phyloP scores from a whole-genome alignment of 2,329 filamentous ascomycete genomes.

The Hansfordia pulvinata region DNA sequence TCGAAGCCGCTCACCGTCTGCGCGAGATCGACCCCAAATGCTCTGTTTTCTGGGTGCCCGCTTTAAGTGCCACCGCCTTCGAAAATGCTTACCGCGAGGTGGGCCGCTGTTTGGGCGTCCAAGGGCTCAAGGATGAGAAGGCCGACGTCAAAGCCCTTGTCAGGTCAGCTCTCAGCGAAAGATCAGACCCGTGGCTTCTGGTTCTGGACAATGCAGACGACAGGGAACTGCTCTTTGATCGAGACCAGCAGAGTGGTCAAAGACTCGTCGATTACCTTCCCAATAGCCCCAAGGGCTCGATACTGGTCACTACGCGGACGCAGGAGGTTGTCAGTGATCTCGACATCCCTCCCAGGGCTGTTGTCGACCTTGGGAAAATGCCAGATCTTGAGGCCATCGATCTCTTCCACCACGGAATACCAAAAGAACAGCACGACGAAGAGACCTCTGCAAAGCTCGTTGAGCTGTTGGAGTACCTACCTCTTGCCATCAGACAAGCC shows the following conservation, averaged over 20 bases:
- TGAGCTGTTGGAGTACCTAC: conserved; percentile 15
- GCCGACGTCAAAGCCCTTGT: conserved; percentile 13
- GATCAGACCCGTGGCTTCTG: conserved; percentile 17
- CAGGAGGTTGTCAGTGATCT: conserved; percentile 7
- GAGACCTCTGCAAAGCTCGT: conserved; percentile 10
- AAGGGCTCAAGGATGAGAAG: conserved; percentile 9
- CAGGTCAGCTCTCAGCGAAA: conserved; percentile 16
- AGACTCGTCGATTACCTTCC: conserved; percentile 13
- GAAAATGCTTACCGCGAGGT: conserved; percentile 17
- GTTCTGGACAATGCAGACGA: conserved; percentile 24
- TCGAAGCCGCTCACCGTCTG: conserved; percentile 6
- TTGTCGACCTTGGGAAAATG: conserved; percentile 16
- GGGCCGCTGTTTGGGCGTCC: conserved; percentile 14
- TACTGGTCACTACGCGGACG: conserved; percentile 11
- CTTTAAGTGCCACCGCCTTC: conserved; percentile 14
- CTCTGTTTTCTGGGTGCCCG: conserved; percentile 22
- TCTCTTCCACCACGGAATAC: conserved; percentile 17
- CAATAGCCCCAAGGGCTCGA: conserved; percentile 13
- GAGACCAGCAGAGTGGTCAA: conserved; percentile 3
- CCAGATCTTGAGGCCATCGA: conserved; percentile 8
- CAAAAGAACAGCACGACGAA: conserved; percentile 4
- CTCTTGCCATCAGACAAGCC: conserved; percentile 20
- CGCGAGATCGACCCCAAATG: conserved; percentile 1
- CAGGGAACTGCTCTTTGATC: conserved; percentile 11
- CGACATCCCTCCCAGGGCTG: conserved; percentile 8